Percentiles rank a stretch among this genome's conserved stretches.
phyloP scores from a whole-genome alignment of 2,329 filamentous ascomycete genomes.

The Sporothrix sp. region DNA sequence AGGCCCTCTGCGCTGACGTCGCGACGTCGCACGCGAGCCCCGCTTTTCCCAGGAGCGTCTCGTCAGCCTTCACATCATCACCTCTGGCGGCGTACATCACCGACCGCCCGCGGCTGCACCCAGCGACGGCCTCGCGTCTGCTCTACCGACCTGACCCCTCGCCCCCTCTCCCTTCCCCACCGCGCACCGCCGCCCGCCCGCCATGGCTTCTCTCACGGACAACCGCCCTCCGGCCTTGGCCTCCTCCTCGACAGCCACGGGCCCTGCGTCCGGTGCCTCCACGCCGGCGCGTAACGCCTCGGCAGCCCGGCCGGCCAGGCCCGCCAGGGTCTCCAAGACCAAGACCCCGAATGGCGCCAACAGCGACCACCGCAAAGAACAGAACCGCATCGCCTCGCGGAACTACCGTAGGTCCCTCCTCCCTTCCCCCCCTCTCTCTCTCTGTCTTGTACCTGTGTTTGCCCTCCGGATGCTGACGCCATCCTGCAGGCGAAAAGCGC shows the following conservation, averaged over 20 bases:
- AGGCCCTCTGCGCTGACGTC: background rate
- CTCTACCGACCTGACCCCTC: no score
- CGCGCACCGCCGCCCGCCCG: background rate
- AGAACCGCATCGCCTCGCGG: conserved; percentile 22
- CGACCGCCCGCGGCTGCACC: no score
- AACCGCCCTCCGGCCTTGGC: background rate
- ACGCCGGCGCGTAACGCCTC: background rate
- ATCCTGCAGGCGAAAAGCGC: conserved; percentile 31
- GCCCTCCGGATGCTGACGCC: conserved; percentile 18
- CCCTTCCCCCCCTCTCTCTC: background rate
- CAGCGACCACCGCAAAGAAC: conserved; percentile 20
- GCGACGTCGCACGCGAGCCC: background rate
- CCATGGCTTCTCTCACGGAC: background rate
- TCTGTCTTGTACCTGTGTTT: background rate
- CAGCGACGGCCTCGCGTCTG: no score
- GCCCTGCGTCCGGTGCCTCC: background rate
- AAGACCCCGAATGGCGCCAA: conserved; percentile 14
- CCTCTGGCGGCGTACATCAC: background rate
- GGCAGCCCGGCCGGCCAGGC: background rate
- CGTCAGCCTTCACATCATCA: background rate
- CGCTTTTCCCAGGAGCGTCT: no score
- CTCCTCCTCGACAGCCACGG: background rate
- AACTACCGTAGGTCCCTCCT: conserved; percentile 17
- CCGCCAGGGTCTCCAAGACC: conserved; percentile 4
- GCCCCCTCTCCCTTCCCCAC: background rate